Conservation (phyloP, 176 grass and related monocot species). For the Eleusine coracana region DNA sequence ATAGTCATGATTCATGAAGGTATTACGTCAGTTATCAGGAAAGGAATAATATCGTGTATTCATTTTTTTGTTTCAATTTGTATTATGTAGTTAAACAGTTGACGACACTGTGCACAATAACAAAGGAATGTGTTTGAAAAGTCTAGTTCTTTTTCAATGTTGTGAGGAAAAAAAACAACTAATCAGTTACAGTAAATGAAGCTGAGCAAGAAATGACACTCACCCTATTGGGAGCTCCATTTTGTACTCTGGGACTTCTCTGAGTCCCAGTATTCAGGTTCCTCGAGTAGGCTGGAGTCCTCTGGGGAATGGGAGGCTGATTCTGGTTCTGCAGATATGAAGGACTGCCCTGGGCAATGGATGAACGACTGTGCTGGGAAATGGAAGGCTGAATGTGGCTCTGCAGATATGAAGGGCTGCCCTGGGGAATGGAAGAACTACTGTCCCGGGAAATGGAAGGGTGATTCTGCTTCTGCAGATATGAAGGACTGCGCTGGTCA, state of each 20-base stretch:
- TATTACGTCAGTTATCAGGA: neutral
- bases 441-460: neutral
- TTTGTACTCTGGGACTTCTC: slow-evolving; percentile 46
- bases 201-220: slow-evolving; percentile 15
- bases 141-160: neutral
- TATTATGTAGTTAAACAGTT: neutral
- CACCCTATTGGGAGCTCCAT: slow-evolving; percentile 49
- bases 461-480: neutral
- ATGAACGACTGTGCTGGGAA: neutral
- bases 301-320: neutral
- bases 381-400: neutral
- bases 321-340: neutral
- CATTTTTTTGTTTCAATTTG: neutral
- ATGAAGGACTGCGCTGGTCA: neutral
- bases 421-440: neutral
- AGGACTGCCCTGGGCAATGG: neutral
- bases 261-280: slow-evolving; percentile 29
- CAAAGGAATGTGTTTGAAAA: neutral
- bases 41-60: neutral
- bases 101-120: neutral
- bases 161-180: neutral
- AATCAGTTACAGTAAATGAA: neutral
- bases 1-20: neutral
- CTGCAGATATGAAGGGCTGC: neutral
- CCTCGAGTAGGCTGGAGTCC: neutral